Percentiles rank a stretch among this genome's conserved stretches.
Evolutionary conservation across 2,329 filamentous ascomycete species (phyloP).

Genomic region (Nemania sp.): DNA sequence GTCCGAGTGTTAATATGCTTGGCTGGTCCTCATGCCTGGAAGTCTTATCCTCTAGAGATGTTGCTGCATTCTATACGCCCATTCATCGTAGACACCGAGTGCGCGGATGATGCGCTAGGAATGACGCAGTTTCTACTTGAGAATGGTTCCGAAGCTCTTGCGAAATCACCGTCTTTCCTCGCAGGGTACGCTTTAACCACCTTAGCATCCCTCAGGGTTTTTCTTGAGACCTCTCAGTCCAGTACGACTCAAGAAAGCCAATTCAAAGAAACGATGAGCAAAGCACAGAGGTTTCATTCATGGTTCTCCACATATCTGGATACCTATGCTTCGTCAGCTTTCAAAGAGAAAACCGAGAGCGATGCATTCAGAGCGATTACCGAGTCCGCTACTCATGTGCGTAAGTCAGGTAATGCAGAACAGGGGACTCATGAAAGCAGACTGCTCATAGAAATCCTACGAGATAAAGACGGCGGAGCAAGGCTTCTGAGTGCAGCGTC

Average conservation of each 20-base stretch:
- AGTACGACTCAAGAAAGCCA: slow-evolving; percentile 86
- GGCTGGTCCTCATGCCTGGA: slow-evolving; percentile 71
- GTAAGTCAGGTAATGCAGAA: slow-evolving; percentile 70
- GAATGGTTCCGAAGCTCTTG: slow-evolving; percentile 68
- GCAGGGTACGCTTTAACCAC: slow-evolving; percentile 80
- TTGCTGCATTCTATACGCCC: slow-evolving; percentile 77
- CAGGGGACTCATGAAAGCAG: slow-evolving; percentile 76
- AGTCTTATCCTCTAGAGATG: slow-evolving; percentile 88
- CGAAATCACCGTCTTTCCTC: slow-evolving; percentile 71
- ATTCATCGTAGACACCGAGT: slow-evolving; percentile 81
- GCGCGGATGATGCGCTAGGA: slow-evolving; percentile 87
- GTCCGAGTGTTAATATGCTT: slow-evolving; percentile 80
- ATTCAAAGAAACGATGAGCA: slow-evolving; percentile 75
- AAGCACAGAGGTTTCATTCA: slow-evolving; percentile 72
- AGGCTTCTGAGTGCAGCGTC: slow-evolving; percentile 73
- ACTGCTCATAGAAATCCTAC: slow-evolving; percentile 77
- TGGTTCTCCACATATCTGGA: slow-evolving; percentile 78
- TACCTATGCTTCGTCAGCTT: slow-evolving; percentile 60
- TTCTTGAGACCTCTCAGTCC: slow-evolving; percentile 74
- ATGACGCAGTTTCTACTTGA: slow-evolving; percentile 82
- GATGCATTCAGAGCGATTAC: slow-evolving; percentile 70
- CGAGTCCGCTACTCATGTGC: slow-evolving; percentile 68
- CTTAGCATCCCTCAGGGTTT: slow-evolving; percentile 75
- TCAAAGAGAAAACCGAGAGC: slow-evolving; percentile 53
- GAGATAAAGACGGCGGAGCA: slow-evolving; percentile 66